A percentile compares a stretch with the other conserved stretches of the same genome.
Conservation (phyloP, 2,329 filamentous ascomycete species). For the Trichoderma sp. region DNA sequence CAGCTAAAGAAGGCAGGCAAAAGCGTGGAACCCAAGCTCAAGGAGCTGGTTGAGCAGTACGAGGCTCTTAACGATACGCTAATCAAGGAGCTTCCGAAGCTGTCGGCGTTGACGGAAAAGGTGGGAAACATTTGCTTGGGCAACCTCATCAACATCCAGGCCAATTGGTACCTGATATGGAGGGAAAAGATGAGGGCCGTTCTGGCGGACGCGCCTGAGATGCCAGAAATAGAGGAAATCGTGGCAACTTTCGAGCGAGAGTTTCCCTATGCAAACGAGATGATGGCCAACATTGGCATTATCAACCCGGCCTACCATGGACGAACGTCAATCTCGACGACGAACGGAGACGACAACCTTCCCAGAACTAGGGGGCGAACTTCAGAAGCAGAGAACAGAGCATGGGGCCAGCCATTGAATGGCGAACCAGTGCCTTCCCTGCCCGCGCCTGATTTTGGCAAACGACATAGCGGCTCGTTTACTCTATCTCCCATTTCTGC, state of each 20-base stretch:
- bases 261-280: constrained; percentile 71
- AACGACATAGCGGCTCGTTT: constrained; percentile 65
- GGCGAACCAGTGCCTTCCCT: constrained; percentile 61
- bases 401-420: constrained; percentile 56
- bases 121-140: constrained; percentile 79
- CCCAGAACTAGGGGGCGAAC: constrained; percentile 47
- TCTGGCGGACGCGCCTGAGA: constrained; percentile 60
- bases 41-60: constrained; percentile 84
- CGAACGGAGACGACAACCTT: constrained; percentile 51
- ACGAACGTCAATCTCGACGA: constrained; percentile 57
- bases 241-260: constrained; percentile 75
- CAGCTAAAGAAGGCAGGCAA: constrained; percentile 76
- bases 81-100: constrained; percentile 84
- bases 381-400: constrained; percentile 2
- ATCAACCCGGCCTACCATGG: constrained; percentile 70
- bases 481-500: constrained; percentile 52
- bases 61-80: constrained; percentile 87
- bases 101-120: constrained; percentile 77
- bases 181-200: constrained; percentile 77
- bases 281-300: constrained; percentile 68
- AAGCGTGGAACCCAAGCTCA: constrained; percentile 80
- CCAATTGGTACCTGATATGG: constrained; percentile 79
- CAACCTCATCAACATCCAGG: constrained; percentile 82
- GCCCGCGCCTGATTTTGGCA: constrained; percentile 64
- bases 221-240: constrained; percentile 69